Evolutionary conservation across 176 grass and related monocot genomes (phyloP).

Genomic region (Zizania latifolia): DNA sequence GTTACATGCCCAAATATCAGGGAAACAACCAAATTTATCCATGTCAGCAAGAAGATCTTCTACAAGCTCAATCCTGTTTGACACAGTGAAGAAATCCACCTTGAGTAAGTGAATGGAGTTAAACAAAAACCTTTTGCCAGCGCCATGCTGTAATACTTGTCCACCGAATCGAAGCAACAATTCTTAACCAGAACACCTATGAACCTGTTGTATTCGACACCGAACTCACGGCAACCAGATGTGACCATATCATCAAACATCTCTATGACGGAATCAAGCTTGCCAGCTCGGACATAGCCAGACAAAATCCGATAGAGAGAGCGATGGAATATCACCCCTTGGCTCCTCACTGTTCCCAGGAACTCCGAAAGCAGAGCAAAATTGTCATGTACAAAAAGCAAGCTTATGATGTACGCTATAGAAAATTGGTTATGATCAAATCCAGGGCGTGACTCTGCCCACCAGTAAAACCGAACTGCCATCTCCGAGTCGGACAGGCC

Average conservation of each 20-base stretch:
- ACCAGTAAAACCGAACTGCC: conserved; percentile 51
- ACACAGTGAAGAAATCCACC: conserved; percentile 63
- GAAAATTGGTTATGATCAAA: conserved; percentile 51
- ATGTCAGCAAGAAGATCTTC: conserved; percentile 58
- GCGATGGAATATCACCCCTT: conserved; percentile 50
- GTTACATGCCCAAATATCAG: conserved; percentile 75
- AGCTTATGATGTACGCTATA: conserved; percentile 38
- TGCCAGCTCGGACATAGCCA: conserved; percentile 35
- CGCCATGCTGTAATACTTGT: conserved; percentile 53
- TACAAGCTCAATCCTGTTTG: conserved; percentile 45
- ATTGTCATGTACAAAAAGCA: conserved; percentile 51
- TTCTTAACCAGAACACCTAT: conserved; percentile 60
- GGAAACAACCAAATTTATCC: conserved; percentile 50
- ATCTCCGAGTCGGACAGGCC: conserved; percentile 41
- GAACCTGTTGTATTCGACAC: conserved; percentile 62
- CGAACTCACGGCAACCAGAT: conserved; percentile 58
- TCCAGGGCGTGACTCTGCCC: conserved; percentile 50
- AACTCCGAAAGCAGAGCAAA: conserved; percentile 48
- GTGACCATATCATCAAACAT: conserved; percentile 73
- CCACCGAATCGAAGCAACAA: conserved; percentile 58
- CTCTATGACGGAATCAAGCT: conserved; percentile 37
- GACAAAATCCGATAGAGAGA: conserved; percentile 56
- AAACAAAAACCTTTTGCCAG: conserved; percentile 49
- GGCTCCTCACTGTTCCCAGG: conserved; percentile 38
- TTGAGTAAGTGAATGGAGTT: conserved; percentile 71